Conservation (phyloP, 345 rosid genomes). For the Citropsis articulata region DNA sequence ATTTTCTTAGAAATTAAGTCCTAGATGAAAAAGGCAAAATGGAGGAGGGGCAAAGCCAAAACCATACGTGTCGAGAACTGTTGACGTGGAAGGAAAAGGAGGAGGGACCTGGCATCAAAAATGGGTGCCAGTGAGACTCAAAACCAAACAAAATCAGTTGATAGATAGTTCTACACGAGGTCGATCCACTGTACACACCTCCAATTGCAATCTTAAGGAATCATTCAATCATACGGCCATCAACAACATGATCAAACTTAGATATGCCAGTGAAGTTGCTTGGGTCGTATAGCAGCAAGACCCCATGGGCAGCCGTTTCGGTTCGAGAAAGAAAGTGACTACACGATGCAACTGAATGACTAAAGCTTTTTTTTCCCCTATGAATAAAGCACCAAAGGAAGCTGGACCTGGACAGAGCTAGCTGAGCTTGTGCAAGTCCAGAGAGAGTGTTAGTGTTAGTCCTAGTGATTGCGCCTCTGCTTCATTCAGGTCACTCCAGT, state of each 20-base stretch:
- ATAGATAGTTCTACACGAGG: neutral
- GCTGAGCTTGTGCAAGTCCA: neutral
- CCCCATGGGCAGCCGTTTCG: constrained; percentile 4
- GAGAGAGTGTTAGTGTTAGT: neutral
- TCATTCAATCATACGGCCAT: neutral
- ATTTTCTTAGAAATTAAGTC: too few species aligned
- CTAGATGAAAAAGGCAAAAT: neutral
- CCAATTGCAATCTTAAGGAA: neutral
- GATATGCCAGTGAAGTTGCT: neutral
- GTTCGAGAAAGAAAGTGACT: constrained; percentile 2
- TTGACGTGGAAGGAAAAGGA: neutral
- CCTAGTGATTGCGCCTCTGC: neutral
- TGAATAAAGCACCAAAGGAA: neutral
- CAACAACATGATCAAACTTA: neutral
- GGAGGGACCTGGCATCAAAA: neutral
- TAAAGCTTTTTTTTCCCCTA: neutral
- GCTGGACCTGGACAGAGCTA: neutral
- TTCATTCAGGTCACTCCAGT: neutral
- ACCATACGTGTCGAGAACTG: neutral
- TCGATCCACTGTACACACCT: neutral
- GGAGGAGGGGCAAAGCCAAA: neutral
- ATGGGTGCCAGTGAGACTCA: constrained; percentile 17
- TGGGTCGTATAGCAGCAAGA: neutral
- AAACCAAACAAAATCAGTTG: constrained; percentile 25
- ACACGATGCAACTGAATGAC: neutral